Base-by-base conservation (phyloP, 306 rosid genomes). In the Dalbergia cultrata region DNA sequence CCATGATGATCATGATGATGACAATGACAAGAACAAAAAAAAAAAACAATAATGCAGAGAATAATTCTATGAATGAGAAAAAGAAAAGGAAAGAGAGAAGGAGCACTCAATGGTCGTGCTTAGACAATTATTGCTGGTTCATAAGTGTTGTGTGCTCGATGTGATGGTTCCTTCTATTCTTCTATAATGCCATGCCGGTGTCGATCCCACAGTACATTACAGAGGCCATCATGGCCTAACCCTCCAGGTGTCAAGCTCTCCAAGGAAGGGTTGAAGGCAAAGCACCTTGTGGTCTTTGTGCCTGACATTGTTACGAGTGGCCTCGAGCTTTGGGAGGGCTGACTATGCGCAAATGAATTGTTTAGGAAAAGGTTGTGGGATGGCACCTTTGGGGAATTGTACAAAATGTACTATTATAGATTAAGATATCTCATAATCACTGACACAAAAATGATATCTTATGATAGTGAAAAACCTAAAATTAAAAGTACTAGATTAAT, bases 281-380 rank as follows among this genome's bases (percentile, higher is more conserved):
- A 84, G 37, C 97, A 92, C 50, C 97, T 95, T 9, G 97, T 92
- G 75, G 92, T 92, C 41, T 92, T 92, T 11, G 97, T 92, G 60
- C 97, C 95, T 9, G 97, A 93, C 4, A 92, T 92, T 44, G 97
- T 92, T 37, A 92, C 95, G n/a, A 92, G 91, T 2, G 97, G 97
- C 8, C 82, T 92, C 16, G 97, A 92, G 70, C 79, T 92, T 47
- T 90, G 95, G 97, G 93, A 92, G 79, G 97, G 95, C 13, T 91
- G 89, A 66, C 83, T 67, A 21, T 92, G 97, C 74, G 89, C 95
- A 0, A 93, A 92, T 14, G 97, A 92, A 4, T 76, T 92, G 87
- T 92, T 92, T 67, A 77, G 95, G 86, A 92, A 87, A 87, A 85
- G 93, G 64, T 63, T 92, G 45, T 92, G 97, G 97, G 97, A 95